Base-by-base conservation (phyloP, 2,329 filamentous ascomycete species). In the Dryadomyces quercivorus region DNA sequence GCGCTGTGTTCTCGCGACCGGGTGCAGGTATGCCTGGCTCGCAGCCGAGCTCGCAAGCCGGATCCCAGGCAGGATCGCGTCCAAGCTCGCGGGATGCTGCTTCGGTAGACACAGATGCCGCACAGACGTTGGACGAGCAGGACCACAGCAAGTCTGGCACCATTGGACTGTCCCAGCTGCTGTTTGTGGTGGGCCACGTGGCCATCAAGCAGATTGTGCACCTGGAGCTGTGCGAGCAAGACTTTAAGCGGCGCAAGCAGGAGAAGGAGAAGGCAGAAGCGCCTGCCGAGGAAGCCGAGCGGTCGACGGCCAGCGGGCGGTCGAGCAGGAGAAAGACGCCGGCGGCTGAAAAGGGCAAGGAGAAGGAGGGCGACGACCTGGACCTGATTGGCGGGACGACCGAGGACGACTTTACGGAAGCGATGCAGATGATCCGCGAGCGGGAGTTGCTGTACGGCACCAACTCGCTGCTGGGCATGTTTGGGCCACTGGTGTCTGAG, bases 191-290 rank as follows among this genome's bases (percentile, higher is more conserved):
- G 34, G 93, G 93, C 0, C 93, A 98, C 64, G 87, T 97, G 50
- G 93, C 93, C 15, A 93, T 98, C 66, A 98, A 98, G 72, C 94
- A 98, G 66, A 98, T 98, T 62, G 94, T 98, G 0, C 93, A 98
- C 66, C 80, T 98, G 12, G 93, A 98, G 63, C 77, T 97, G n/a
- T 95, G 91, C 66, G 93, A 98, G 66, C 82, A 93, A 51, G 93
- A 98, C 68, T 98, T 98, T 70, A 98, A 98, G 74, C 86, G 92
- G 53, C 81, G 92, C 60, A 98, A 98, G 74, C 85, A 88, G 44
- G 88, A 93, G 57, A 88, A 90, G 62, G 88, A 93, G 64, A 91
- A 89, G 72, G 76, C 71, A n/a, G 65, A 73, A 2, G 69, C 72
- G 12, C 43, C 22, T 16, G 22, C 42, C 20, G 31, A 26, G 9